Base-by-base conservation (phyloP, 2,329 filamentous ascomycete genomes). In the Triangularia setosa region DNA sequence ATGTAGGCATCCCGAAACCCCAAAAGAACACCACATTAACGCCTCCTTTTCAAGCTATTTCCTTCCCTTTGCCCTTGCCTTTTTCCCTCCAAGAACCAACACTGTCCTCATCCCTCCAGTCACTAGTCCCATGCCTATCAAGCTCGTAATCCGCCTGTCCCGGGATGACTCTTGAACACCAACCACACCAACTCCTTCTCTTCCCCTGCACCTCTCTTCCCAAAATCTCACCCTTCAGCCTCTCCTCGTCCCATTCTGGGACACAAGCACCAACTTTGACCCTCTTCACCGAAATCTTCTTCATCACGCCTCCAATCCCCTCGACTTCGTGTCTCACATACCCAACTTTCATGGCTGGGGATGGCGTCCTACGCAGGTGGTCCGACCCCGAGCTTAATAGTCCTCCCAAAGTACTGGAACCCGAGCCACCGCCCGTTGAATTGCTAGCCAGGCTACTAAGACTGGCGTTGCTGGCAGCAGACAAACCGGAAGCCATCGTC, bases 251-350 rank as follows among this genome's bases (percentile, higher is more conserved):
- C 79, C 89, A 93, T 74, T 97, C 92, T 67, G 90, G 90, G 12
- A 97, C 94, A 67, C 90, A 92, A 4, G 90, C 90, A 0, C 93
- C 94, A 0, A 97, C 88, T 65, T 84, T 85, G 5, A 96, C 87
- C 79, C 92, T 89, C 72, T 89, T 89, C 71, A 95, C 91, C n/a
- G 90, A 83, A 78, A 94, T 96, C 66, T 89, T 90, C 81, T 96
- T 96, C 61, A 97, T 87, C 14, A 90, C 85, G 0, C 93, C 93
- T 11, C 93, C 93, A 54, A 97, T 91, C 1, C 93, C 93, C 72
- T 96, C 92, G 65, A 97, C 91, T 77, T 97, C 93, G 73, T 97
- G 93, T 52, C 91, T 84, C 63, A 88, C 84, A 73, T 97, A 97
- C 2, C 93, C 93, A 0, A 91, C 83, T 64, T 89, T 79, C 69